Evolutionary conservation across 768 basidiomycete species (phyloP).

Genomic region (Kwoniella sp.): DNA sequence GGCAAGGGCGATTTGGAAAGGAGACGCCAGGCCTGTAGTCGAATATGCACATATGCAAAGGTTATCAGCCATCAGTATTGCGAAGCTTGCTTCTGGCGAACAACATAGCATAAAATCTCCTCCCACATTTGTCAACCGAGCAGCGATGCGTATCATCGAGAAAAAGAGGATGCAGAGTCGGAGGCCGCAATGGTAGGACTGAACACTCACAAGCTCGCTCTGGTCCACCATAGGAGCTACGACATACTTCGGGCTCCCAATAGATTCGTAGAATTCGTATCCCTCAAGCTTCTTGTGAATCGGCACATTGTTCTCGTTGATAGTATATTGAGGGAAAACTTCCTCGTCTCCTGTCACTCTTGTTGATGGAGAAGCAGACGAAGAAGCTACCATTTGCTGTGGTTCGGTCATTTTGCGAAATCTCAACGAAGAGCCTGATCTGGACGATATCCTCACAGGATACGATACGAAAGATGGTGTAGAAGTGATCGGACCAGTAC

Average conservation of each 20-base stretch:
- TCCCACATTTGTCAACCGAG: too few relatives aligned
- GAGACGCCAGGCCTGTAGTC: conserved; percentile 78
- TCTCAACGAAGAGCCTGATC: not conserved
- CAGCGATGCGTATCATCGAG: not conserved
- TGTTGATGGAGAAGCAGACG: not conserved
- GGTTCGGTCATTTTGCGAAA: not conserved
- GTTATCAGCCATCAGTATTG: not conserved
- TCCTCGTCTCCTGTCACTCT: conserved; percentile 1
- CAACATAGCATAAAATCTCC: too few relatives aligned
- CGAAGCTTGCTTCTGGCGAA: too few relatives aligned
- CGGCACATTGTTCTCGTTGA: conserved; percentile 7
- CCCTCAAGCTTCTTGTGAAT: conserved; percentile 59
- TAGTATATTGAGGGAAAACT: conserved; percentile 10
- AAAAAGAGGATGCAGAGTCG: too few relatives aligned
- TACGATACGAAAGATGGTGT: not conserved
- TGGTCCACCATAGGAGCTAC: conserved; percentile 99
- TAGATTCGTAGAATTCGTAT: conserved; percentile 78
- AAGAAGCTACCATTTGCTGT: too few relatives aligned
- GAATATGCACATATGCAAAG: not conserved
- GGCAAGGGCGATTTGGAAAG: conserved; percentile 64
- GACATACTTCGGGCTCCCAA: conserved; percentile 83
- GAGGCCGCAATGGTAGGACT: too few relatives aligned
- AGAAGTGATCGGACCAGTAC: not conserved
- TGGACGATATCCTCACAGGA: not conserved
- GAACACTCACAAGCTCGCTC: conserved; percentile 78